Conservation (phyloP, 140 eudicot genomes). For the Bidens hawaiensis region DNA sequence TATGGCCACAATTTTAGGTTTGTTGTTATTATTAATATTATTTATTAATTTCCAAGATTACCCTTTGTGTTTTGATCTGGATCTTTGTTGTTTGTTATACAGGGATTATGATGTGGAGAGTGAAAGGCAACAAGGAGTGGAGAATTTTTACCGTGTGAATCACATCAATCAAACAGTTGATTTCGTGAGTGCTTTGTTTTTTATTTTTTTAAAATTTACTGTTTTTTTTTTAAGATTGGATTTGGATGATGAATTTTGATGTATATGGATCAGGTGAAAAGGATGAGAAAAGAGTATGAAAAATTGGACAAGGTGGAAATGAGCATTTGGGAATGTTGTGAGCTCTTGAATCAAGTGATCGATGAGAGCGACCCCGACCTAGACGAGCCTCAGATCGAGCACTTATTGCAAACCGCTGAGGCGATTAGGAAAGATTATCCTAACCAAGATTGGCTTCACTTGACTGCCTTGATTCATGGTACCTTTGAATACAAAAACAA, state of each 20-base stretch:
- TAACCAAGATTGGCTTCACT: conserved; percentile 78
- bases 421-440: conserved; percentile 72
- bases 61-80: neutral
- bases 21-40: neutral
- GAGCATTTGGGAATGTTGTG: conserved; percentile 85
- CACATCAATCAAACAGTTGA: conserved; percentile 67
- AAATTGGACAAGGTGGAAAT: conserved; percentile 55
- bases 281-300: conserved; percentile 51
- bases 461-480: conserved; percentile 73
- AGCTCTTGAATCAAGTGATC: conserved; percentile 55
- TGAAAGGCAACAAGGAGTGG: conserved; percentile 65
- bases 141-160: conserved; percentile 46
- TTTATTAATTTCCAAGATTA: neutral
- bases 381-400: conserved; percentile 73
- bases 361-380: conserved; percentile 83
- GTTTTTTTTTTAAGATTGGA: neutral
- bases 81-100: conserved; percentile 7
- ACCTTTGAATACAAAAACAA: neutral
- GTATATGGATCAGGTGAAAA: conserved; percentile 47
- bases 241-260: neutral
- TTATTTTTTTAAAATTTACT: neutral
- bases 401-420: conserved; percentile 60
- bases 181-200: conserved; percentile 49
- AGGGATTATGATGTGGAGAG: conserved; percentile 72
- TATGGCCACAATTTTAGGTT: conserved; percentile 78